Conservation (phyloP, 495 filamentous ascomycete species). For the Neurospora cerealis region DNA sequence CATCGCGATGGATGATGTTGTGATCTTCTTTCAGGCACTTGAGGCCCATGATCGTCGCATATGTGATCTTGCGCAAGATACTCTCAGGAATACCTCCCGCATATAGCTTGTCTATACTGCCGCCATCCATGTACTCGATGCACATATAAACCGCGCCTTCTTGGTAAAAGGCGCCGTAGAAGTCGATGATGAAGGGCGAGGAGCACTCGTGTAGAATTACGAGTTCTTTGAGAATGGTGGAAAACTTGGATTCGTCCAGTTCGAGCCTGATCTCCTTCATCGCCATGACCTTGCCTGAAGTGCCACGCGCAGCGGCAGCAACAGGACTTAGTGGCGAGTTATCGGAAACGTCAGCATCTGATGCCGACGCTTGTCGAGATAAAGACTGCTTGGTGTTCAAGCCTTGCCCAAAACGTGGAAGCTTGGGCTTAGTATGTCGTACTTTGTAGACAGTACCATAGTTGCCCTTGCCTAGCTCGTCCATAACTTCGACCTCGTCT, state of each 20-base stretch:
- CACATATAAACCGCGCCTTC: conserved; percentile 99
- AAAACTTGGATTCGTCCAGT: conserved; percentile 91
- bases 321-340: conserved; percentile 11
- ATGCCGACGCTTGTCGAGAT: conserved; percentile 24
- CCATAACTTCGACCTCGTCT: conserved; percentile 89
- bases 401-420: conserved; percentile 71
- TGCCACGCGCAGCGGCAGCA: conserved; percentile 15
- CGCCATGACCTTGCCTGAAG: conserved; percentile 78
- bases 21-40: conserved; percentile 95
- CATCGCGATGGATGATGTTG: conserved; percentile 98
- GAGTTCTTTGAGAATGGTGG: conserved; percentile 95
- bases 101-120: conserved; percentile 96
- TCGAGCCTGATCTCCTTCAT: conserved; percentile 99
- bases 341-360: conserved; percentile 13
- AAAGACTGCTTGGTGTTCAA: conserved; percentile 48
- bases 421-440: conserved; percentile 67
- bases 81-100: conserved; percentile 84
- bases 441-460: conserved; percentile 98
- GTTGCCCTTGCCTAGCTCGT: conserved; percentile 95
- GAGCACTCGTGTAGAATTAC: conserved; percentile 92
- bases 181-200: conserved; percentile 94
- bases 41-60: conserved; percentile 84
- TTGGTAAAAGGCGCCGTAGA: conserved; percentile 98
- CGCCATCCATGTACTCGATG: conserved; percentile 98
- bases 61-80: conserved; percentile 80